phyloP scores from a whole-genome alignment of 2,329 filamentous ascomycete species.

The Alternaria viburni region DNA sequence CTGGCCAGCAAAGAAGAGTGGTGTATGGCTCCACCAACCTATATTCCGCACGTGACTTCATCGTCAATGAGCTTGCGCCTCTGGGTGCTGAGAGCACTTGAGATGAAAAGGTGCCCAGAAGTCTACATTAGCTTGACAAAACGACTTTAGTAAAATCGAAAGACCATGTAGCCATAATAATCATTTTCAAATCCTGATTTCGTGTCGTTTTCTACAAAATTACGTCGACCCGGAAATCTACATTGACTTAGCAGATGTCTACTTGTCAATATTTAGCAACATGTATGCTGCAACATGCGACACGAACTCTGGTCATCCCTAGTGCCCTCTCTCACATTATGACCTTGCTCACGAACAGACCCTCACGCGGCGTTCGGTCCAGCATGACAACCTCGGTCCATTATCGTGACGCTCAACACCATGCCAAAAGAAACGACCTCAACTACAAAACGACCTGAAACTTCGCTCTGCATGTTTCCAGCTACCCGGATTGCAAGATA shows the following conservation, averaged over 20 bases:
- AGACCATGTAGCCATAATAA: neutral
- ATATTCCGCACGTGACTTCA: conserved; percentile 67
- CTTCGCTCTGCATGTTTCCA: neutral
- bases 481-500: neutral
- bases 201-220: neutral
- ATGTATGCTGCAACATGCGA: neutral
- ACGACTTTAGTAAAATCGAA: too few relatives aligned
- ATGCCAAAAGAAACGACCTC: neutral
- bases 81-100: conserved; percentile 60
- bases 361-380: neutral
- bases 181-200: neutral
- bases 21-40: conserved; percentile 92
- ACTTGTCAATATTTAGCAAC: neutral
- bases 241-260: neutral
- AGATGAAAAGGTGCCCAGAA: neutral
- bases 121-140: neutral
- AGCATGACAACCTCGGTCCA: neutral
- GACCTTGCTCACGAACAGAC: neutral
- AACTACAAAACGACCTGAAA: neutral
- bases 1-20: conserved; percentile 74
- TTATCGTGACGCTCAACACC: neutral
- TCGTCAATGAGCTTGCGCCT: conserved; percentile 62
- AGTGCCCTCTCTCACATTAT: neutral
- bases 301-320: neutral
- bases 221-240: too few relatives aligned